These are phyloP conservation scores for Diaporthe eres DNA, from an alignment of 2,329 filamentous ascomycete genomes.

Conservation along the genomic window DNA sequence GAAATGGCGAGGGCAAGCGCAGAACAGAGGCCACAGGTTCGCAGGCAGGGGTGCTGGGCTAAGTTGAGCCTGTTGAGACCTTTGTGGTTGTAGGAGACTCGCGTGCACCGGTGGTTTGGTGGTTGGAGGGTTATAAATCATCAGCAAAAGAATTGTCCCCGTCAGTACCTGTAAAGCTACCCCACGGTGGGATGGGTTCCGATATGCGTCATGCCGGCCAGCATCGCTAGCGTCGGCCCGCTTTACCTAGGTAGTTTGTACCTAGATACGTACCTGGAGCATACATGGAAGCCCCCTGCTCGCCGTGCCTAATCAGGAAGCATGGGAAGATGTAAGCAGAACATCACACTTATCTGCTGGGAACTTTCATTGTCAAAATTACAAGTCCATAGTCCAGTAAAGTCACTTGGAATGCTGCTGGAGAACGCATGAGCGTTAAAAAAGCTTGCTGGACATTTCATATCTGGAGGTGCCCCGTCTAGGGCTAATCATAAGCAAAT, in stretches of 20 bases:
- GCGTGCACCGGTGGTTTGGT: neutral
- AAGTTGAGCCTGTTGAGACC: neutral
- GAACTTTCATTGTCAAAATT: neutral
- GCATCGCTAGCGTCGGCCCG: neutral
- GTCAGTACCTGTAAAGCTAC: constrained; percentile 3
- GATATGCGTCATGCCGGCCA: constrained; percentile 37
- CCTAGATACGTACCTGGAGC: neutral
- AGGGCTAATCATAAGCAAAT: no score
- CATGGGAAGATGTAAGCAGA: neutral
- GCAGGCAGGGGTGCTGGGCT: neutral
- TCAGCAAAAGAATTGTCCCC: constrained; percentile 9
- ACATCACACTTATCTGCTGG: neutral
- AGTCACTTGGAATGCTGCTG: no score
- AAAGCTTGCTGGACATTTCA: no score
- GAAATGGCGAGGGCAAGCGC: no score
- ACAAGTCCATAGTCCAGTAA: no score
- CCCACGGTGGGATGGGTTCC: constrained; percentile 25
- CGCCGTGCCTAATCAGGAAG: neutral
- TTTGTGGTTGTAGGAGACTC: neutral
- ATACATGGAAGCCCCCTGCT: neutral
- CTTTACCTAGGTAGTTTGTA: neutral
- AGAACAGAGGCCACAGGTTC: no score
- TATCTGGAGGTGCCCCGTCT: no score
- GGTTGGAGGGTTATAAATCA: constrained; percentile 1
- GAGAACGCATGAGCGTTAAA: no score